Base-by-base conservation (phyloP, 2,329 filamentous ascomycete species). In the Colletotrichum lini region DNA sequence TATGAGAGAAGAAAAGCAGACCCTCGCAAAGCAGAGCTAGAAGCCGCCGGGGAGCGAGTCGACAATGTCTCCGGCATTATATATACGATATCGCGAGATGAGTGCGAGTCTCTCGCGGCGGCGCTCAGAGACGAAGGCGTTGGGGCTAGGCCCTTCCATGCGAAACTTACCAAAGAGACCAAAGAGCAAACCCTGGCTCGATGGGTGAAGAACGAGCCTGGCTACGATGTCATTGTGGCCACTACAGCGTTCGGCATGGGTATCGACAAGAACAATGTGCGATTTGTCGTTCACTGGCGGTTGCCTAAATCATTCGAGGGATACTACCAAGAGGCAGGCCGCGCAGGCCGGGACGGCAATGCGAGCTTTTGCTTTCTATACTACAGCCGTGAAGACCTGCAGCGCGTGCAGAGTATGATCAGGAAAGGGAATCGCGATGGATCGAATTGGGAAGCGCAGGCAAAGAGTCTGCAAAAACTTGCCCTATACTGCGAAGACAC, bases 241-340 rank as follows among this genome's bases (percentile, higher is more conserved):
- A 98, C 96, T 0, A 98, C 94, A 1, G 96, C 96, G 0, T 98
- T 98, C 77, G 96, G 96, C 2, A 98, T 98, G 96, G 96, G 96
- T 35, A 98, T 98, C 74, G 95, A 98, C 81, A 98, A 98, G 81
- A 91, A 96, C 63, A 93, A 97, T 76, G 96, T 98, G 13, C 93
- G 96, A 3, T 98, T 98, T 77, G 95, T 98, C 1, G 91, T 96
- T 2, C 96, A 98, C 81, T 98, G 96, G 95, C 93, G 94, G 70
- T 88, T 98, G 12, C 94, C 96, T 12, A 97, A 97, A 78, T 96
- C 93, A 3, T 98, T 98, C 79, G 96, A 98, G 80, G 94, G 95
- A 1, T 98, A 96, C 79, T 98, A 98, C 77, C 96, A 98, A 82
- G 96, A 98, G 86, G 95, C 94, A 2, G 96, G 96, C 0, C 92